Evolutionary conservation across 1,139 yeast species (phyloP), one percentile per base, ranked within the genome.

Genomic region (Wickerhamomyces sp.): DNA sequence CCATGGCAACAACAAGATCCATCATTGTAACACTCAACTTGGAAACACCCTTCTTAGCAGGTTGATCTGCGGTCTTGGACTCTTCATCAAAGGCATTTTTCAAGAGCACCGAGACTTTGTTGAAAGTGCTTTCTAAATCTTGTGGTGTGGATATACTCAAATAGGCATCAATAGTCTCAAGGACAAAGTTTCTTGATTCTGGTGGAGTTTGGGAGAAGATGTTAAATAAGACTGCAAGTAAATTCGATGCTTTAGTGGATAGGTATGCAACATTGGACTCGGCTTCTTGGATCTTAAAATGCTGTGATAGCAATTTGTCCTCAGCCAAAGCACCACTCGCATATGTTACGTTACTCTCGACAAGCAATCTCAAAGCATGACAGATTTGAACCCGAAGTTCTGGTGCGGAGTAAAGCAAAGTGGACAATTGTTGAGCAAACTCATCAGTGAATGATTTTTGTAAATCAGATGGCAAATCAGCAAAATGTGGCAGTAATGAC

Each of bases 401-500:
- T 17, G 84, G 85, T 16, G 79, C 72, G 37, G 83, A 70, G 58
- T 89, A 91, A 54, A 93, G 64, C 38, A 79, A 59, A 35, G 80
- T 78, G n/a, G 95, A 72, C 38, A 93, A 65, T 31, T 70, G 62
- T 35, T 89, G 75, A 6, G 96, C 96, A 62, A 88, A 86, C 15
- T 70, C 70, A 53, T 81, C 86, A 39, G 76, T 75, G 53, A 89
- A 87, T 0, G 85, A 67, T 6, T 54, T 54, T 20, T 56, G 59
- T 44, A 88, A 64, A 59, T 93, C 98, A 26, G 65, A 68, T 24
- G 97, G 96, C 50, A 89, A 70, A 55, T 85, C 93, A 55, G 94
- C 83, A 59, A 88, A 91, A 47, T 79, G 83, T 13, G 98, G 96
- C 41, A 91, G 66, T 42, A 89, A 68, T 2, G 95, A 78, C 96